A percentile compares a stretch with the other conserved stretches of the same genome.
Evolutionary conservation across 2,329 filamentous ascomycete species (phyloP).

Genomic region (Periconia sp.): DNA sequence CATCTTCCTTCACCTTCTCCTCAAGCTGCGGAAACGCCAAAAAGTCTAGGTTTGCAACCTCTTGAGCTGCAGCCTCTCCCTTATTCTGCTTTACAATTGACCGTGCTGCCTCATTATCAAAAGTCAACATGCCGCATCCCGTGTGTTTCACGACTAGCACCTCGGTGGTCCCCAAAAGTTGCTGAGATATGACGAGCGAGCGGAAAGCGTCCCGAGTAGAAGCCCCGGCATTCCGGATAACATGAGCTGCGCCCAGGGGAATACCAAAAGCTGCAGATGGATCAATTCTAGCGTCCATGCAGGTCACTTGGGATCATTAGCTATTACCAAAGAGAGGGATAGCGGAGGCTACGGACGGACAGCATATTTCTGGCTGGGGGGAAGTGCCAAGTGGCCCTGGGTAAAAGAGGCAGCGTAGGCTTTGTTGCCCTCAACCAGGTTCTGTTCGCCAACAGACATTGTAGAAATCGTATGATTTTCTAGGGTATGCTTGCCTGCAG

Average conservation of each 20-base stretch:
- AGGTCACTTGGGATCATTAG: conserved; percentile 62
- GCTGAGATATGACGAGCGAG: conserved; percentile 78
- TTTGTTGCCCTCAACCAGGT: conserved; percentile 63
- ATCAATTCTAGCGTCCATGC: conserved; percentile 80
- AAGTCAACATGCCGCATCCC: conserved; percentile 74
- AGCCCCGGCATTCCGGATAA: conserved; percentile 71
- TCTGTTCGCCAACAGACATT: conserved; percentile 59
- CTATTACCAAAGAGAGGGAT: neutral
- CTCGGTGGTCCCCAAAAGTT: conserved; percentile 77
- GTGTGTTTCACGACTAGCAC: conserved; percentile 78
- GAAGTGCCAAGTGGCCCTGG: conserved; percentile 70
- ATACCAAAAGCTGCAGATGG: conserved; percentile 73
- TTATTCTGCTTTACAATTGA: conserved; percentile 65
- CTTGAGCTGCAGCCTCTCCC: conserved; percentile 56
- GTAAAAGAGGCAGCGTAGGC: conserved; percentile 65
- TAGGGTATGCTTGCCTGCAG: no score
- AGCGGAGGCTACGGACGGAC: conserved; percentile 56
- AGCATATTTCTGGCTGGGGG: conserved; percentile 72
- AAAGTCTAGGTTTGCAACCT: conserved; percentile 63
- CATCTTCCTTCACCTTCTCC: conserved; percentile 69
- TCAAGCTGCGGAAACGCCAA: conserved; percentile 64
- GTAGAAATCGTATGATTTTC: no score
- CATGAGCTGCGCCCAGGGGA: conserved; percentile 75
- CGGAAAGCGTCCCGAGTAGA: conserved; percentile 73
- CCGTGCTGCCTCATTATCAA: conserved; percentile 64